Evolutionary conservation across 2,329 filamentous ascomycete species (phyloP), one percentile per base, ranked within the genome.

Genomic region (Fusarium chaquense): DNA sequence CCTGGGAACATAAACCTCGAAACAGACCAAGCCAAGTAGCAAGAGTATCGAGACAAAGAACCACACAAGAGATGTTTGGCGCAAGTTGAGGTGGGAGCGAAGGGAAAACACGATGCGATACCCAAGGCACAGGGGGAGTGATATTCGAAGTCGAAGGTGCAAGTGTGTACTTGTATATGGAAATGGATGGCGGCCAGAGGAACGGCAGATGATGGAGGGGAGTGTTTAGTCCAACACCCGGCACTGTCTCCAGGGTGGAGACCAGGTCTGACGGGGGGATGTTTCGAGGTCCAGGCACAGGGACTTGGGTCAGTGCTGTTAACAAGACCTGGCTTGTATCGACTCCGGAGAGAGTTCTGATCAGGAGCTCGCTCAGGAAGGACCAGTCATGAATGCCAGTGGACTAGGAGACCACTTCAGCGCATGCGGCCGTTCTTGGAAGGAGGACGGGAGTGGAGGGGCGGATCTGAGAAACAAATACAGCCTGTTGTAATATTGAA

Each of bases 161-260:
- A 79, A 78, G 80, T 83, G 62, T 65, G 80, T 82, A 83, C 82
- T 84, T 83, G 75, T 78, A 78, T 76, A 82, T 83, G 82, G 81
- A 79, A 79, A 78, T 73, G 69, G 71, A 78, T 77, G 77, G 81
- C 80, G 77, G 73, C 76, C 71, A 65, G 58, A 74, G 73, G 72
- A 72, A 82, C 81, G 81, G 81, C 79, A 82, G 80, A 81, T 82
- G 77, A 73, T 82, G 80, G 82, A 83, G 82, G 81, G 83, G 80
- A 77, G 80, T 81, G 80, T 81, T 80, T 83, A 78, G 78, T 80
- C 79, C 82, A 80, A 81, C 79, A 74, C 77, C 81, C 83, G 83
- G 84, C 81, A 85, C 79, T 84, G 81, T 81, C 75, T 78, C 76
- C 79, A 79, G 78, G 80, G 80, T 81, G 79, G 81, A 78, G 78